Base-by-base conservation (phyloP, 169 alveolate species). In the Plasmodium gaboni region DNA sequence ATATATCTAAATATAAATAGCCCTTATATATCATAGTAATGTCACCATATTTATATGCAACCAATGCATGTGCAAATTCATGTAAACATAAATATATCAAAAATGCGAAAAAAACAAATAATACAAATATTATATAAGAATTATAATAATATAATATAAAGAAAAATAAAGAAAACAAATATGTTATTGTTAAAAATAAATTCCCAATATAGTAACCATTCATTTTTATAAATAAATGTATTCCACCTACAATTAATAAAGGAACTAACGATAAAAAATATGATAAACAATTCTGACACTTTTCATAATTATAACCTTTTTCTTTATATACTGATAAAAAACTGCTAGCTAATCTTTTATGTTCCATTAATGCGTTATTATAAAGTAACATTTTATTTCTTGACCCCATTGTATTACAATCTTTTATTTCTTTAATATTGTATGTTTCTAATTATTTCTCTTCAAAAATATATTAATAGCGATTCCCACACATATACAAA, bases 21-120 rank as follows among this genome's bases (percentile, higher is more conserved):
- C 90, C 90, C 26, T 80, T 80, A 60, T 80, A 80, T 17, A 80
- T 74, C 90, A 80, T 80, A 5, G 90, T 80, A 19, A 80, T 80
- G 32, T 80, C 90, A 9, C 90, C 90, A 60, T 68, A 80, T 13
- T 80, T 80, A 32, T 67, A 80, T 9, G 90, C 90, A 80, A 55
- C 83, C 53, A 51, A 53, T 10, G 90, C 90, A 17, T 80, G 90
- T 6, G 90, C 71, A 80, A 80, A 80, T 57, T 80, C 90, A 32
- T 80, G 90, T 68, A 80, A 67, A 68, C 90, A 80, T 57, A 80
- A 68, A 12, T 78, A 80, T 80, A 80, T 80, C 10, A 80, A 26
- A 80, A 68, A 80, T 15, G 90, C 68, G 32, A 53, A 80, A 32
- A 67, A 80, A 6, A 80, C 90, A 80, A 80, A 80, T 5, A 67